Base-by-base conservation (phyloP, 1,139 yeast genomes). In the Pichia terricola region DNA sequence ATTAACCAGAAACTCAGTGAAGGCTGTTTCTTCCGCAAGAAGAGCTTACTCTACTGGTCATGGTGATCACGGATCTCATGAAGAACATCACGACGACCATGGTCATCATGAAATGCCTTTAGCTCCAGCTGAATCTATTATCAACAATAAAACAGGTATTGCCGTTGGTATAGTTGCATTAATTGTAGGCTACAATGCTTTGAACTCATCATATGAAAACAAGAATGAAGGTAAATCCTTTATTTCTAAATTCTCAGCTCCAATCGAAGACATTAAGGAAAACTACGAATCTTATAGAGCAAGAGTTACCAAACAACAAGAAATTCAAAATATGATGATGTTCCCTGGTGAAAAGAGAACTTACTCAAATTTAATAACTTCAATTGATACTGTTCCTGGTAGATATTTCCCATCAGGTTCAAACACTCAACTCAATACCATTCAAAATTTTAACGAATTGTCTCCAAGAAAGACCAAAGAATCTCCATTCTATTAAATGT, bases 391-490 rank as follows among this genome's bases (percentile, higher is more conserved):
- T 4, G 57, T 62, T 27, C 64, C 65, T 8, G 65, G 65, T 25
- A 50, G 52, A 48, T 43, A 44, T 27, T 59, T 57, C 45, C 50
- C 59, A 9, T 46, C 48, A 16, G 58, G 61, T 39, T 45, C 53
- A 2, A 49, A 53, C 31, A 47, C 56, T n/a, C 53, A 55, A 43
- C 52, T 55, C 40, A 51, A 54, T 34, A 51, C 53, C 4, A 54
- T 55, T 39, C 50, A 52, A 41, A 57, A 62, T 41, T 52, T 53
- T 43, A 45, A 48, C n/a, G 43, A 45, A 9, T 46, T 61, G 33
- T 61, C 58, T 11, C 61, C 61, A 40, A 59, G 65, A 57, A 58
- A 55, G 49, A 48, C 49, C 26, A 56, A 53, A 27, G 52, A 51
- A 37, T 51, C 55, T 40, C 60, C 61, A 36, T 53, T 50, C 40